These are phyloP conservation scores for Boletales sp. DNA, from an alignment of 768 basidiomycete species.

Conservation along the genomic window DNA sequence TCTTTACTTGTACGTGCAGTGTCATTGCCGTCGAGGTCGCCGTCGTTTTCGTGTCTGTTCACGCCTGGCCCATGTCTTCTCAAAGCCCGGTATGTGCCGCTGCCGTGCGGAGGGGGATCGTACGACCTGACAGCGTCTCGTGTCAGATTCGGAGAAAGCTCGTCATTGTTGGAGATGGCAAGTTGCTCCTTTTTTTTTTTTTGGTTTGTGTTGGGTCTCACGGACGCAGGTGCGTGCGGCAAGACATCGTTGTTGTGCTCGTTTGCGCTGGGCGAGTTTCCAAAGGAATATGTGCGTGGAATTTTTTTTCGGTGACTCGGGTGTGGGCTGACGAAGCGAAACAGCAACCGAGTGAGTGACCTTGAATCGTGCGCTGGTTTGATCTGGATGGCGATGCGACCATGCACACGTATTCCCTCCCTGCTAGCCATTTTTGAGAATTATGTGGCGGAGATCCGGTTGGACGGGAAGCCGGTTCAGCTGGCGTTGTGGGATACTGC, in stretches of 20 bases:
- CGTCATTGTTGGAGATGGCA: constrained; percentile 96
- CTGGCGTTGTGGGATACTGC: constrained; percentile 99
- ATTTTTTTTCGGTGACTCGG: not conserved
- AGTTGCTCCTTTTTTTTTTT: constrained; percentile 26
- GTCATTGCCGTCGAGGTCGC: not conserved
- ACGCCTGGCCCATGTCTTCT: constrained; percentile 36
- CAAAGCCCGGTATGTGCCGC: constrained; percentile 54
- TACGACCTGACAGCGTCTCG: too few species aligned
- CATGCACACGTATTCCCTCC: too few species aligned
- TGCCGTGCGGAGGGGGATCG: not conserved
- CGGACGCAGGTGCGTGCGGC: constrained; percentile 77
- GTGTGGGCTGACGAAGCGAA: constrained; percentile 1
- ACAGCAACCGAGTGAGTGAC: constrained; percentile 47
- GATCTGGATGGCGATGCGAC: too few species aligned
- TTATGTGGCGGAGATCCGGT: constrained; percentile 95
- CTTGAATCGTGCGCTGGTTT: too few species aligned
- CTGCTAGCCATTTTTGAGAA: constrained; percentile 93
- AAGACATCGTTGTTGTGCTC: constrained; percentile 91
- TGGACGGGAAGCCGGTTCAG: constrained; percentile 97
- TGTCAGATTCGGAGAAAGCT: constrained; percentile 87
- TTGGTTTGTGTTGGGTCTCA: not conserved
- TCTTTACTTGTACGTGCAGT: not conserved
- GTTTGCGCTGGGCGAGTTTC: constrained; percentile 92
- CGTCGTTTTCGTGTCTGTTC: too few species aligned
- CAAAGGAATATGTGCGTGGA: constrained; percentile 79